Percentiles rank a stretch among this genome's conserved stretches.
Conservation (phyloP, 306 rosid species). For the Malus orientalis region DNA sequence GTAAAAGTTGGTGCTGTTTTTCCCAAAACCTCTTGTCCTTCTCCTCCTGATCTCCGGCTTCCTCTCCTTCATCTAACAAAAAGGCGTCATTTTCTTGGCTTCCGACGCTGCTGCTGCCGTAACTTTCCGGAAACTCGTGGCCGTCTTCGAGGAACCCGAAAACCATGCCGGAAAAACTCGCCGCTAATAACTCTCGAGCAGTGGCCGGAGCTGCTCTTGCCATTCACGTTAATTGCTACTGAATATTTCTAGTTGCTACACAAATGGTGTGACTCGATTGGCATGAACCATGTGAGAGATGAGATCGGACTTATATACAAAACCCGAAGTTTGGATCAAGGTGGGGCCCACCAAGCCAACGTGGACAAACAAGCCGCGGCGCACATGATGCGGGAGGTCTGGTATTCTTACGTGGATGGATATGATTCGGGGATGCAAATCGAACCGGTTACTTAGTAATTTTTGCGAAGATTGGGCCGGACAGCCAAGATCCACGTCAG, state of each 20-base stretch:
- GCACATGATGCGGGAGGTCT: constrained; percentile 23
- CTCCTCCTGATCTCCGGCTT: constrained; percentile 17
- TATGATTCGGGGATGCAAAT: constrained; percentile 13
- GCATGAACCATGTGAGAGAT: neutral
- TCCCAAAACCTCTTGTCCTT: constrained; percentile 56
- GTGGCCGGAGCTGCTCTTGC: constrained; percentile 1
- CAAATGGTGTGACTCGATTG: neutral
- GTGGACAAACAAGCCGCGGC: constrained; percentile 37
- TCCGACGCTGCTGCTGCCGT: constrained; percentile 19
- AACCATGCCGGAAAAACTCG: constrained; percentile 40
- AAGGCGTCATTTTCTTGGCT: constrained; percentile 12
- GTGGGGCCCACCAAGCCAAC: constrained; percentile 1
- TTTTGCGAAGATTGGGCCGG: constrained; percentile 7
- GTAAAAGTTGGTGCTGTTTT: constrained; percentile 54
- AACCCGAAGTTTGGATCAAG: constrained; percentile 10
- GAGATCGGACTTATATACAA: neutral
- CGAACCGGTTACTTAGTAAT: neutral
- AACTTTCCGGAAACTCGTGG: constrained; percentile 11
- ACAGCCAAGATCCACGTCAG: constrained; percentile 91
- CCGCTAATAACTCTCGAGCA: neutral
- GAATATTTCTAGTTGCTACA: neutral
- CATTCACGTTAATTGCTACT: neutral
- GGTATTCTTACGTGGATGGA: constrained; percentile 14
- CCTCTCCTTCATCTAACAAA: constrained; percentile 28
- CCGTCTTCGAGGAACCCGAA: constrained; percentile 51